phyloP scores from a whole-genome alignment of 1,139 yeast genomes.

The Candida mesenterica region DNA sequence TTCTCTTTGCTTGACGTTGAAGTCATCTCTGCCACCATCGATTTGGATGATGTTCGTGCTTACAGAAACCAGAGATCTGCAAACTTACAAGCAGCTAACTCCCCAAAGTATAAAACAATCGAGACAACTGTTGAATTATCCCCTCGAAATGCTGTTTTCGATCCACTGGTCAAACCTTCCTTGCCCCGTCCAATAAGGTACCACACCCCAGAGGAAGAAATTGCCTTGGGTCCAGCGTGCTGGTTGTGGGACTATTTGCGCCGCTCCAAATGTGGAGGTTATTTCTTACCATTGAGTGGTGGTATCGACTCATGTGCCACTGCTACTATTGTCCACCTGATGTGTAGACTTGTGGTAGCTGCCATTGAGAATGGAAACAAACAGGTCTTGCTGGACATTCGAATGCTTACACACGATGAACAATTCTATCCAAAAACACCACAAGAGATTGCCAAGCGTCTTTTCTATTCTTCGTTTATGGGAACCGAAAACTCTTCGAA shows the following conservation, averaged over 20 bases:
- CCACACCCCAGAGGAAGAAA: slow-evolving; percentile 90
- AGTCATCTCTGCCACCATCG: slow-evolving; percentile 90
- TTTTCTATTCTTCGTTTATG: slow-evolving; percentile 92
- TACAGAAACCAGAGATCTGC: slow-evolving; percentile 78
- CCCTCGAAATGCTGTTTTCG: slow-evolving; percentile 55
- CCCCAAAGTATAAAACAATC: slow-evolving; percentile 55
- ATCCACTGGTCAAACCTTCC: slow-evolving; percentile 67
- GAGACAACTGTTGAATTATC: slow-evolving; percentile 62
- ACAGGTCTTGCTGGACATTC: slow-evolving; percentile 75
- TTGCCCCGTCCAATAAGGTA: slow-evolving; percentile 49
- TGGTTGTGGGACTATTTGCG: slow-evolving; percentile 98
- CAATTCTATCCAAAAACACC: slow-evolving; percentile 72
- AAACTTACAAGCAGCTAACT: slow-evolving; percentile 65
- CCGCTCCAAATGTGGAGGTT: slow-evolving; percentile 87
- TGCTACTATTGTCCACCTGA: slow-evolving; percentile 87
- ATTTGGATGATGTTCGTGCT: slow-evolving; percentile 83
- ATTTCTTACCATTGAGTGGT: slow-evolving; percentile 89
- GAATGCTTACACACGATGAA: slow-evolving; percentile 53
- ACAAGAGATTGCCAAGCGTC: slow-evolving; percentile 66
- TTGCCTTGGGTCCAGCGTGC: slow-evolving; percentile 97
- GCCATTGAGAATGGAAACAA: slow-evolving; percentile 56
- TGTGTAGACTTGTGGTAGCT: slow-evolving; percentile 80
- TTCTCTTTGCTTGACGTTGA: slow-evolving; percentile 89
- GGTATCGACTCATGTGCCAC: slow-evolving; percentile 99
- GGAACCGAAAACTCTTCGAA: slow-evolving; percentile 89